Evolutionary conservation across 2,329 filamentous ascomycete genomes (phyloP).

Genomic region (Nannizziopsis barbatae): DNA sequence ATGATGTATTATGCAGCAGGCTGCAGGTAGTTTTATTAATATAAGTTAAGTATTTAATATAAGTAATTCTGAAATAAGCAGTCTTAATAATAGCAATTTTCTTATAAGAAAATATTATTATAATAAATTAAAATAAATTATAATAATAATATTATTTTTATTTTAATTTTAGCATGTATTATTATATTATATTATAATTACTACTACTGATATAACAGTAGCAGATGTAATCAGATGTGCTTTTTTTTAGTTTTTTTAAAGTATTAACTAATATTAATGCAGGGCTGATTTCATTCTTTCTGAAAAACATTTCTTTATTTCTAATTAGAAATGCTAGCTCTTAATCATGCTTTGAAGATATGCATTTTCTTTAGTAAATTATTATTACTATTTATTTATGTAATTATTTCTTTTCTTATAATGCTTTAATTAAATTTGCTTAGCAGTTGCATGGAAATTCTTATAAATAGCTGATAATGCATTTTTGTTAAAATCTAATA

Average conservation of each 20-base stretch:
- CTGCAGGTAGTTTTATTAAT: too few species aligned
- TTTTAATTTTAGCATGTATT: background rate
- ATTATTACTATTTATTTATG: background rate
- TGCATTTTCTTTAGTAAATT: background rate
- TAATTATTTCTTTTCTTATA: background rate
- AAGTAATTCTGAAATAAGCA: too few species aligned
- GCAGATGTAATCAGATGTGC: background rate
- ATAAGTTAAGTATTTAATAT: too few species aligned
- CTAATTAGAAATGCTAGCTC: background rate
- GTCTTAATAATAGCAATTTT: too few species aligned
- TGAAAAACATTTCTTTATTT: slow-evolving; percentile 6
- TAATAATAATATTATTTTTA: too few species aligned
- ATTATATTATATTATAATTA: background rate
- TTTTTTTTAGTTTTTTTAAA: slow-evolving; percentile 1
- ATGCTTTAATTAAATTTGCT: background rate
- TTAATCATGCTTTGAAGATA: slow-evolving; percentile 3
- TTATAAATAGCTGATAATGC: background rate
- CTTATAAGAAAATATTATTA: too few species aligned
- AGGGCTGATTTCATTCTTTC: background rate
- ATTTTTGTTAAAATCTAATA: background rate
- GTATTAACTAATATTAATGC: slow-evolving; percentile 1
- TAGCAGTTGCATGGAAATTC: background rate
- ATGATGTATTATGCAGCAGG: too few species aligned
- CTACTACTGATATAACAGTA: background rate
- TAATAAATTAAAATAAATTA: too few species aligned